phyloP scores from a whole-genome alignment of 495 filamentous ascomycete genomes.

The Aspergillus nidulans region DNA sequence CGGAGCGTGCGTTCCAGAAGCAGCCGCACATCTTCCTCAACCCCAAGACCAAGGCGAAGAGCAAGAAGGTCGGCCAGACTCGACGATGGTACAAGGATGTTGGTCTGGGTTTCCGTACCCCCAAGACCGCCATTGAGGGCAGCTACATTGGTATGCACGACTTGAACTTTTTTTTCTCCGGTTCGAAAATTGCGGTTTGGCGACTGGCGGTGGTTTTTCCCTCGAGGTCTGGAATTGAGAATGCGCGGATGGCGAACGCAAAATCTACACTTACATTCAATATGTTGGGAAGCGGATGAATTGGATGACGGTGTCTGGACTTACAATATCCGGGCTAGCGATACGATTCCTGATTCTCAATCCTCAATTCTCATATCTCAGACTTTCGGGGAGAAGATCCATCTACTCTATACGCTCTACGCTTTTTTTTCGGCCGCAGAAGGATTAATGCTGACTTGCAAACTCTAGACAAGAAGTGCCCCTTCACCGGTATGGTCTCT shows the following conservation, averaged over 20 bases:
- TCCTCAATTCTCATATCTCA: conserved; percentile 12
- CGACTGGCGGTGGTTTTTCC: conserved; percentile 15
- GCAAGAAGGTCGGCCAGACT: conserved; percentile 76
- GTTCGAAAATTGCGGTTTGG: conserved; percentile 19
- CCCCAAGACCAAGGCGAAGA: conserved; percentile 83
- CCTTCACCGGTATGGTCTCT: conserved; percentile 95
- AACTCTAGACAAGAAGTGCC: conserved; percentile 98
- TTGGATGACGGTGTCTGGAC: not conserved
- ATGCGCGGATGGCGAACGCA: not conserved
- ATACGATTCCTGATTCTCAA: not conserved
- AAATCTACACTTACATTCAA: not conserved
- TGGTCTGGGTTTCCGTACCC: conserved; percentile 96
- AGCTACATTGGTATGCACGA: conserved; percentile 90
- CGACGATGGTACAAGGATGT: conserved; percentile 99
- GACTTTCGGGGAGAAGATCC: conserved; percentile 1
- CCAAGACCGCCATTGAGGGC: conserved; percentile 95
- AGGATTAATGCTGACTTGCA: conserved; percentile 21
- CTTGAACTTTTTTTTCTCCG: conserved; percentile 24
- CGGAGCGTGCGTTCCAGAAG: conserved; percentile 97
- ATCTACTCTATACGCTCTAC: not conserved
- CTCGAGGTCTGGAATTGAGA: conserved; percentile 26
- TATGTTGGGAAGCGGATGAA: not conserved
- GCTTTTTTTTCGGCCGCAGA: not conserved
- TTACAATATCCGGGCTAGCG: not conserved
- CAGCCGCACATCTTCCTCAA: conserved; percentile 99